A percentile compares a stretch with the other conserved stretches of the same genome.
Conservation (phyloP, 768 basidiomycete genomes). For the Tylopilus subfusipes region DNA sequence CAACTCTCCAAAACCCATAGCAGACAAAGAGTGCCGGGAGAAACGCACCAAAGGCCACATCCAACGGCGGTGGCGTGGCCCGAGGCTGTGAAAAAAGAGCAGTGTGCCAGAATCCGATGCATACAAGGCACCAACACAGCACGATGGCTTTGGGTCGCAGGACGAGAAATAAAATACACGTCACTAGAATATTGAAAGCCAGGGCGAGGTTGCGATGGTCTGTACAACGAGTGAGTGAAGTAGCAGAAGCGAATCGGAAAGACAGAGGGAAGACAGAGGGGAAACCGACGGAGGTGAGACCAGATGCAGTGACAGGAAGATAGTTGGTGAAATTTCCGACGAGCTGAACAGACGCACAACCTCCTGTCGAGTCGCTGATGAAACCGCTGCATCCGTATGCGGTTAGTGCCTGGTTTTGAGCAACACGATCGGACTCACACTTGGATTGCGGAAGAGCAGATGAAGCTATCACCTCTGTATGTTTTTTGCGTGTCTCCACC, state of each 20-base stretch:
- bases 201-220: constrained; percentile 71
- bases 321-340: constrained; percentile 73
- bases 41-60: constrained; percentile 72
- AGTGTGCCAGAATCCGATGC: constrained; percentile 85
- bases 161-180: constrained; percentile 64
- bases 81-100: constrained; percentile 74
- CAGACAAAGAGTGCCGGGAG: constrained; percentile 74
- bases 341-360: constrained; percentile 70
- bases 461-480: constrained; percentile 81
- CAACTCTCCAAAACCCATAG: constrained; percentile 76
- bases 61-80: constrained; percentile 61
- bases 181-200: constrained; percentile 67
- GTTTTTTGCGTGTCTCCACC: constrained; percentile 71
- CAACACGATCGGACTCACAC: constrained; percentile 45
- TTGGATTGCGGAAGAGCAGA: constrained; percentile 82
- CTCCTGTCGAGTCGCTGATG: constrained; percentile 60
- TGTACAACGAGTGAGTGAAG: constrained; percentile 55
- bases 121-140: constrained; percentile 73
- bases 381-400: constrained; percentile 47
- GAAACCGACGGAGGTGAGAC: constrained; percentile 70
- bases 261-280: constrained; percentile 72
- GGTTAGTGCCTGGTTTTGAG: constrained; percentile 6
- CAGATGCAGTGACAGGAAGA: constrained; percentile 53
- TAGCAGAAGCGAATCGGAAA: constrained; percentile 50
- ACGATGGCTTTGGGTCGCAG: constrained; percentile 69